Evolutionary conservation across 2,329 filamentous ascomycete genomes (phyloP).

Genomic region (Neofusicoccum kwambonambiense): DNA sequence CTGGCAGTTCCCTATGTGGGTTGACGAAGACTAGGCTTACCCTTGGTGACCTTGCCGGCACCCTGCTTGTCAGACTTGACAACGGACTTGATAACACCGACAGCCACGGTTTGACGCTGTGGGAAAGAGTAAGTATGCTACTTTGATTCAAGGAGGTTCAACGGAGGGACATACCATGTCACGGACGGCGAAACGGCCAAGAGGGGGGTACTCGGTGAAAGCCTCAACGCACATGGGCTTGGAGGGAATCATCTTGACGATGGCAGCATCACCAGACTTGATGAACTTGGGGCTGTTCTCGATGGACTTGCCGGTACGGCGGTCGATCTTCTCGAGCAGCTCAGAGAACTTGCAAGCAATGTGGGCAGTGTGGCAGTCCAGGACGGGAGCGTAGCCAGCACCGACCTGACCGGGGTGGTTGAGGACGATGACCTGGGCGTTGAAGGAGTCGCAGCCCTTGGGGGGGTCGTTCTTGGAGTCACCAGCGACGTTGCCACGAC

Average conservation of each 20-base stretch:
- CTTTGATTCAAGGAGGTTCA: no score
- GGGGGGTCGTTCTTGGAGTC: conserved; percentile 99
- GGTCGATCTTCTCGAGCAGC: conserved; percentile 99
- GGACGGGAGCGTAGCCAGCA: conserved; percentile 97
- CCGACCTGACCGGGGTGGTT: conserved; percentile 99
- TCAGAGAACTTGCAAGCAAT: conserved; percentile 99
- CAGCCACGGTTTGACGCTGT: conserved; percentile 44
- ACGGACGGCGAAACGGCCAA: conserved; percentile 99
- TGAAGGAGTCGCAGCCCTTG: conserved; percentile 86
- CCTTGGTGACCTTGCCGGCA: conserved; percentile 53
- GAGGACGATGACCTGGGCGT: conserved; percentile 99
- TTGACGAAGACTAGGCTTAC: no score
- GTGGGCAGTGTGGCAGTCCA: conserved; percentile 99
- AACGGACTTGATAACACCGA: conserved; percentile 83
- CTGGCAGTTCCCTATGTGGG: no score
- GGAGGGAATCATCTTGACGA: conserved; percentile 99
- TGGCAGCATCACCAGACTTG: conserved; percentile 99
- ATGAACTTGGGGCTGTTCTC: conserved; percentile 97
- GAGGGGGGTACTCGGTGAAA: conserved; percentile 99
- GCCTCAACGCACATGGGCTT: conserved; percentile 99
- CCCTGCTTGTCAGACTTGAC: conserved; percentile 46
- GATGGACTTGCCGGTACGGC: conserved; percentile 97
- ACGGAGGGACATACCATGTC: conserved; percentile 63
- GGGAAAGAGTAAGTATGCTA: no score
- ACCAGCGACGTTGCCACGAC: conserved; percentile 99